These are phyloP conservation scores for Fraxinus nigra DNA, from an alignment of 305 asterid genomes.

Conservation along the genomic window DNA sequence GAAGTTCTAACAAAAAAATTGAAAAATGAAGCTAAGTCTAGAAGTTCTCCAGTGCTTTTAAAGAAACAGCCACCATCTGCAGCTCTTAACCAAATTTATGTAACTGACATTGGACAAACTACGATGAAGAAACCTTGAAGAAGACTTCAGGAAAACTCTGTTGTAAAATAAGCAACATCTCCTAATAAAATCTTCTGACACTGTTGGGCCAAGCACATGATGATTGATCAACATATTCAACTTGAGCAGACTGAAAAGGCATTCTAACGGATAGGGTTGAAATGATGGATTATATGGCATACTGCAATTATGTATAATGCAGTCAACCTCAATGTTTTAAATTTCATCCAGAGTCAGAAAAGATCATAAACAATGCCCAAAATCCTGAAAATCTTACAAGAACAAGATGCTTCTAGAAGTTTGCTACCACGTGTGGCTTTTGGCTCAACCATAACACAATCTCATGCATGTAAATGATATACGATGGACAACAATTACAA, in stretches of 20 bases:
- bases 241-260: neutral
- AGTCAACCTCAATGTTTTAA: neutral
- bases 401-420: conserved; percentile 11
- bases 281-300: neutral
- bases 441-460: conserved; percentile 7
- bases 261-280: neutral
- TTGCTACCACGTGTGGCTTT: conserved; percentile 14
- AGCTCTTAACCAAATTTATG: neutral
- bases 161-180: neutral
- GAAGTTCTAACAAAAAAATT: neutral
- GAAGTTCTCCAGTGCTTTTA: neutral
- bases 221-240: neutral
- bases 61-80: neutral
- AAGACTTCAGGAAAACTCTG: neutral
- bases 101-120: neutral
- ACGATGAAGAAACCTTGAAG: neutral
- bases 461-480: neutral
- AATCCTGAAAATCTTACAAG: conserved; percentile 4
- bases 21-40: neutral
- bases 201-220: neutral
- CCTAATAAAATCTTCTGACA: conserved; percentile 11
- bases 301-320: neutral
- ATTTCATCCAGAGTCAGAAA: neutral
- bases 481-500: neutral
- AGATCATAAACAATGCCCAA: neutral